Evolutionary conservation across 306 rosid species (phyloP).

Genomic region (Calophaca sinica): DNA sequence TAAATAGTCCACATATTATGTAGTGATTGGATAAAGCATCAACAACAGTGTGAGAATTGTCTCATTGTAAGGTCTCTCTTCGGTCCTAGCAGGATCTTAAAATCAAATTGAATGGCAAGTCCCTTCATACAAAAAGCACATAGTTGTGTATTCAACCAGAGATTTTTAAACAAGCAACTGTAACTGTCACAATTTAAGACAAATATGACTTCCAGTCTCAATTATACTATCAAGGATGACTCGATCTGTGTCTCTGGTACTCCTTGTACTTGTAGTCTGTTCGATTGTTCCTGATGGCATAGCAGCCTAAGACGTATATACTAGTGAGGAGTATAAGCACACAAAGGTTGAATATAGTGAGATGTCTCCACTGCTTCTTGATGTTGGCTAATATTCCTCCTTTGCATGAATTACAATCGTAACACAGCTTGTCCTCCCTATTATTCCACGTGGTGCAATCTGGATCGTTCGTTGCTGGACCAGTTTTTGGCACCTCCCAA

Average conservation of each 20-base stretch:
- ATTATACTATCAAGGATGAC: background rate
- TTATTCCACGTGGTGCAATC: slow-evolving; percentile 75
- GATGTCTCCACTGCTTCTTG: slow-evolving; percentile 60
- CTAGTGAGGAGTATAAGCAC: slow-evolving; percentile 46
- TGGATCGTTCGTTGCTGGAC: slow-evolving; percentile 40
- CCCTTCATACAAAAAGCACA: background rate
- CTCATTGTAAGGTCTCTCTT: too few species aligned
- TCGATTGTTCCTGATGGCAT: slow-evolving; percentile 58
- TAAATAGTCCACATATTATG: too few species aligned
- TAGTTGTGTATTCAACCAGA: background rate
- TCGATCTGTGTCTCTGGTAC: background rate
- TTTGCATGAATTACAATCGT: slow-evolving; percentile 78
- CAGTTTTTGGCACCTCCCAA: slow-evolving; percentile 62
- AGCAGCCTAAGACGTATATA: slow-evolving; percentile 69
- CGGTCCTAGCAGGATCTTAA: too few species aligned
- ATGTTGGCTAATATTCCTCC: slow-evolving; percentile 70
- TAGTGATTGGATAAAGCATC: too few species aligned
- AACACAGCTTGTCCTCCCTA: slow-evolving; percentile 50
- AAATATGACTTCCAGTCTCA: background rate
- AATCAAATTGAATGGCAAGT: background rate
- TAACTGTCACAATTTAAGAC: background rate
- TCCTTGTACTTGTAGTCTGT: slow-evolving; percentile 28
- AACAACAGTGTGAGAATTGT: too few species aligned
- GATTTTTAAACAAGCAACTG: background rate
- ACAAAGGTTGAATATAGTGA: slow-evolving; percentile 61